phyloP scores from a whole-genome alignment of 345 rosid genomes.

The Erysimum cheiranthoides region DNA sequence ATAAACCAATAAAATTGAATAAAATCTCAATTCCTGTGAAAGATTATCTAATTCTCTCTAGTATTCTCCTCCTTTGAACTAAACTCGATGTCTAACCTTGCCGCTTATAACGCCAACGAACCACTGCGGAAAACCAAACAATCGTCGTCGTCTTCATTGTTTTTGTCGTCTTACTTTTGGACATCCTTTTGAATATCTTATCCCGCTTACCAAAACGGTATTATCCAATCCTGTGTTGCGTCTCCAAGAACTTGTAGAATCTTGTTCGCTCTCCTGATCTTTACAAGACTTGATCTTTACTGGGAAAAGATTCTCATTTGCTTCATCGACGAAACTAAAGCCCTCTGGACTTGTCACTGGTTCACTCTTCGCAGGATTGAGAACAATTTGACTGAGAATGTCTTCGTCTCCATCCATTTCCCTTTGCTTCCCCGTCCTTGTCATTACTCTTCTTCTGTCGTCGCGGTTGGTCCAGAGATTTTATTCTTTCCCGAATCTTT shows the following conservation, averaged over 20 bases:
- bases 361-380: background rate
- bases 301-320: background rate
- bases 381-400: background rate
- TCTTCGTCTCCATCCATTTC: background rate
- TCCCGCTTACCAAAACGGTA: background rate
- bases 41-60: background rate
- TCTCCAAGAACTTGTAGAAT: background rate
- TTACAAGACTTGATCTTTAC: background rate
- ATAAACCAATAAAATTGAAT: no score
- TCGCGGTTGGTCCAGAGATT: background rate
- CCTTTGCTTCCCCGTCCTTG: background rate
- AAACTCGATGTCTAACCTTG: background rate
- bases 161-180: background rate
- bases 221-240: conserved; percentile 18
- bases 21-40: background rate
- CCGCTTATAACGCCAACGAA: no score
- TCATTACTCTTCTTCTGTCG: background rate
- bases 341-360: background rate
- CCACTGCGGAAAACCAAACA: background rate
- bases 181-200: background rate
- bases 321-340: background rate
- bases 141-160: background rate
- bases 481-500: background rate
- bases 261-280: conserved; percentile 6
- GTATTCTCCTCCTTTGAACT: background rate